A percentile compares a stretch with the other conserved stretches of the same genome.
Evolutionary conservation across 495 filamentous ascomycete genomes (phyloP).

Genomic region (Evansstolkia leycettana): DNA sequence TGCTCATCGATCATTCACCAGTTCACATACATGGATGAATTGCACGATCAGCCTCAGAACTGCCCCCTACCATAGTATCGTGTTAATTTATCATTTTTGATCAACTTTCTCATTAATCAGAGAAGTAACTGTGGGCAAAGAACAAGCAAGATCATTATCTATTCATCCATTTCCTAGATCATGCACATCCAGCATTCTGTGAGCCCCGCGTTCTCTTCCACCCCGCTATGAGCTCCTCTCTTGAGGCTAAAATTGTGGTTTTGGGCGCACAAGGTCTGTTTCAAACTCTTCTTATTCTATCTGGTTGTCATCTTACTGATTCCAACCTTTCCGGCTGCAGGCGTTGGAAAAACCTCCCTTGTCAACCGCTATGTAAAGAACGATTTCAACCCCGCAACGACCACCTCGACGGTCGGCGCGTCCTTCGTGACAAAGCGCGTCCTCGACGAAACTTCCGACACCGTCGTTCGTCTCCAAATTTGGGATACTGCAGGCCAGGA

Average conservation of each 20-base stretch:
- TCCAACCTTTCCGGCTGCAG: conserved; percentile 22
- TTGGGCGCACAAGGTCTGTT: conserved; percentile 62
- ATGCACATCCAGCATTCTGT: conserved; percentile 20
- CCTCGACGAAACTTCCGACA: conserved; percentile 69
- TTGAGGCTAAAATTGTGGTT: conserved; percentile 90
- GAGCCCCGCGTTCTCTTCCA: conserved; percentile 13
- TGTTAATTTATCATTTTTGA: too few relatives aligned
- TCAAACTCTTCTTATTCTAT: background rate
- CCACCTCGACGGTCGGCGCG: conserved; percentile 78
- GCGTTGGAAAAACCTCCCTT: conserved; percentile 90
- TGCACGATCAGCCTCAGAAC: too few relatives aligned
- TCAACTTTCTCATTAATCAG: too few relatives aligned
- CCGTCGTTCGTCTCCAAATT: conserved; percentile 72
- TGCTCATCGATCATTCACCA: too few relatives aligned
- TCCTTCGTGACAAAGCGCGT: conserved; percentile 91
- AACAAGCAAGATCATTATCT: background rate
- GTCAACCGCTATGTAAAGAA: conserved; percentile 79
- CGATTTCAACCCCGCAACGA: conserved; percentile 54
- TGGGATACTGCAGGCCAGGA: conserved; percentile 96
- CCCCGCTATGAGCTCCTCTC: conserved; percentile 52
- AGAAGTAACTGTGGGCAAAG: too few relatives aligned
- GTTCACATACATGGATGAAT: too few relatives aligned
- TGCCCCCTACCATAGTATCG: too few relatives aligned
- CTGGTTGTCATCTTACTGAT: background rate
- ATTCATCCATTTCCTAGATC: conserved; percentile 12